Evolutionary conservation across 2,329 filamentous ascomycete genomes (phyloP).

Genomic region (Cladosporium sp.): DNA sequence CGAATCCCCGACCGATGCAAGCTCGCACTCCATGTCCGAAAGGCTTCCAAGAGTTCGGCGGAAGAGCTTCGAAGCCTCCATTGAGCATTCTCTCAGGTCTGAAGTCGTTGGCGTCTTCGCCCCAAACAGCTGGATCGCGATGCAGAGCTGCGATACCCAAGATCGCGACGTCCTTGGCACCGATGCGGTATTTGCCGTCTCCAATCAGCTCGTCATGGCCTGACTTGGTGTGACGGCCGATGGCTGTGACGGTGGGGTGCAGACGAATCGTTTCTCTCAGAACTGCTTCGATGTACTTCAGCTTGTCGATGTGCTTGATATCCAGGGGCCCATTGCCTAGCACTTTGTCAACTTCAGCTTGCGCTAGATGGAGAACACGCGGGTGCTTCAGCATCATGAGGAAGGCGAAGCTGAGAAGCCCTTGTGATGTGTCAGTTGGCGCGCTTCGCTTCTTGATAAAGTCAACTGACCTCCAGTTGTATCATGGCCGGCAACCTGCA

Average conservation of each 20-base stretch:
- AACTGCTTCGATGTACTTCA: slow-evolving; percentile 58
- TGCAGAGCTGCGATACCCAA: slow-evolving; percentile 42
- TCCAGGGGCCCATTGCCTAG: slow-evolving; percentile 50
- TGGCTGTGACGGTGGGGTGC: slow-evolving; percentile 48
- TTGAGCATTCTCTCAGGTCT: slow-evolving; percentile 52
- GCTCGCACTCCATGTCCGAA: slow-evolving; percentile 57
- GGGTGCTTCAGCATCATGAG: slow-evolving; percentile 58
- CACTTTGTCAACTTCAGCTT: slow-evolving; percentile 57
- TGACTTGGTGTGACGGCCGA: slow-evolving; percentile 15
- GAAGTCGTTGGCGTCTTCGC: slow-evolving; percentile 49
- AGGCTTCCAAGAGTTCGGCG: slow-evolving; percentile 52
- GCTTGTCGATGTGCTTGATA: slow-evolving; percentile 53
- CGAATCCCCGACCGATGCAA: slow-evolving; percentile 58
- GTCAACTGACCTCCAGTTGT: slow-evolving; percentile 19
- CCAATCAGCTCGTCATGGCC: slow-evolving; percentile 33
- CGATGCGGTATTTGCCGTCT: slow-evolving; percentile 44
- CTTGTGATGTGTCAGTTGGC: neutral
- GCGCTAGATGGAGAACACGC: slow-evolving; percentile 50
- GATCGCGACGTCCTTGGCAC: slow-evolving; percentile 37
- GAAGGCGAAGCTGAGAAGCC: slow-evolving; percentile 45
- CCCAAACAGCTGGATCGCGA: slow-evolving; percentile 47
- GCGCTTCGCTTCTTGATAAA: neutral
- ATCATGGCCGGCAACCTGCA: slow-evolving; percentile 36
- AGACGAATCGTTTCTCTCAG: slow-evolving; percentile 59
- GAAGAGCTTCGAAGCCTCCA: slow-evolving; percentile 45